Base-by-base conservation (phyloP, 768 basidiomycete genomes). In the Tulasnella sp. region DNA sequence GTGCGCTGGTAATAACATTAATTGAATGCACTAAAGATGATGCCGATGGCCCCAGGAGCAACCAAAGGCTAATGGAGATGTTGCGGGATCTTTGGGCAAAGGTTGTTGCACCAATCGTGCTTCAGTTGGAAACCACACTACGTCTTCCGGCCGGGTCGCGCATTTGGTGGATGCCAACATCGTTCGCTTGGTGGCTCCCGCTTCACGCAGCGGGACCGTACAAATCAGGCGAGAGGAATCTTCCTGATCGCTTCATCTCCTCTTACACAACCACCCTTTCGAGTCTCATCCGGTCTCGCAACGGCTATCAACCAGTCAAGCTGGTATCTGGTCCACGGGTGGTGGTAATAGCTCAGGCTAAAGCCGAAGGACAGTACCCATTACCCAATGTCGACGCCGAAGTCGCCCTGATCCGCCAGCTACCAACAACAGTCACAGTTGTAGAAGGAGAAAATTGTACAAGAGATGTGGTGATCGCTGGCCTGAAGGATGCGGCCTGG, bases 161-260 rank as follows among this genome's bases (percentile, higher is more conserved):
- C 49, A 47, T 58, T 26, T 58, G 56, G 56, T 58, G 56, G 56
- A 32, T 47, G 8, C 24, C 56, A 43, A 51, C 49, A 3, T 43
- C 43, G 8, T n/a, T 32, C 10, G 42, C 48, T 26, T 42, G 45
- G 3, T 21, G 29, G 23, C 27, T 58, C 3, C 56, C 56, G 8
- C 13, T 58, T 3, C 56, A 58, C 34, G 56, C 56, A 26, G 42
- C 56, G n/a, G 51, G 19, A 19, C 56, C 56, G 17, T 24, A 43
- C 11, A 27, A 32, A 9, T 27, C 45, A 9, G 48, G 49, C 30
- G 29, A 50, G 34, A 23, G 27, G 17, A 47, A 47, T 9, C 8
- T 51, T 10, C 48, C 27, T 4, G 56, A 58, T 32, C 44, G 43
- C 7, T n/a, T 48, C 24, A 49, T 47, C 2, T 58, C 56, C 10